Conservation (phyloP, 2,329 filamentous ascomycete species). For the Fusarium praegraminearum region DNA sequence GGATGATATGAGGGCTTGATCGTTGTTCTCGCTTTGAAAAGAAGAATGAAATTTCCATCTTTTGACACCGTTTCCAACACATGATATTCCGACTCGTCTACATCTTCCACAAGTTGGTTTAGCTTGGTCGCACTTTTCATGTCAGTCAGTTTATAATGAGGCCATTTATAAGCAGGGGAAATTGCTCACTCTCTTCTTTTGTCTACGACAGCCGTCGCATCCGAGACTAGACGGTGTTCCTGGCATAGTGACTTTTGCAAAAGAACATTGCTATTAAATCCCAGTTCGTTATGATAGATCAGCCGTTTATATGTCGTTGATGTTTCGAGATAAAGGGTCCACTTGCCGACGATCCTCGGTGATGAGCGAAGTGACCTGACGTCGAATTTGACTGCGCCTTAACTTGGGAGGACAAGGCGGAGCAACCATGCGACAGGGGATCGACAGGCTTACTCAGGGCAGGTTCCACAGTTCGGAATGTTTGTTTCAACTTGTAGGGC, state of each 20-base stretch:
- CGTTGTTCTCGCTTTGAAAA: background rate
- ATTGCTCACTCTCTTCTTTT: conserved; percentile 37
- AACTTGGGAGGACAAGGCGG: background rate
- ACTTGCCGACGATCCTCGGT: background rate
- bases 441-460: background rate
- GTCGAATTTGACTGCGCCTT: conserved; percentile 6
- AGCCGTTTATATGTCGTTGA: background rate
- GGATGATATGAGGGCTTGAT: background rate
- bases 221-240: conserved; percentile 34
- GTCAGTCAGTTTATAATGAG: background rate
- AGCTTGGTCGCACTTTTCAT: conserved; percentile 19
- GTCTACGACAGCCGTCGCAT: conserved; percentile 34
- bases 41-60: conserved; percentile 37
- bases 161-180: background rate
- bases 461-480: background rate
- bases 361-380: conserved; percentile 4
- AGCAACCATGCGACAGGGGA: conserved; percentile 1
- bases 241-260: conserved; percentile 1
- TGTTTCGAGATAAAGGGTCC: background rate
- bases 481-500: background rate
- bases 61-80: conserved; percentile 38
- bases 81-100: conserved; percentile 28
- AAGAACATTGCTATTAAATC: background rate
- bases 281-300: no score
- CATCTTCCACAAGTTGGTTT: conserved; percentile 40